Base-by-base conservation (phyloP, 1,284 basidiomycete genomes). In the Earliella scabrosa region DNA sequence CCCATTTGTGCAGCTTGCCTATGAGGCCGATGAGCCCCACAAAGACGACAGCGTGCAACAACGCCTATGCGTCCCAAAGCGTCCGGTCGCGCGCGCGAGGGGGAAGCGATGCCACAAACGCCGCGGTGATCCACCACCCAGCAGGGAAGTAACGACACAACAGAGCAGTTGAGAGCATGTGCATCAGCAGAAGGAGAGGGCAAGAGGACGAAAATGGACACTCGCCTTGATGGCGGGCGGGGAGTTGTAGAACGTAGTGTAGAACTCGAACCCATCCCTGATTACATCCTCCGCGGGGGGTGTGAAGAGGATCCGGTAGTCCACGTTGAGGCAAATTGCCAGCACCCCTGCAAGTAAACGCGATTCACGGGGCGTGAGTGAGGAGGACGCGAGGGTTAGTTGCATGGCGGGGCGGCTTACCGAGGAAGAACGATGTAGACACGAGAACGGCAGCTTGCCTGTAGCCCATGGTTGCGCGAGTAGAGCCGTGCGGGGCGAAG, bases 191-290 rank as follows among this genome's bases (percentile, higher is more conserved):
- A 10, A n/a, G 3, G 31, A 11, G 35, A 34, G 40, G 27, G 3
- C 14, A 8, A n/a, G n/a, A 20, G 40, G 41, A 34, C 26, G 18
- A 6, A 31, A 36, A 29, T 53, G 18, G 34, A 31, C 43, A 71
- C 80, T 49, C 58, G 90, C 92, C 83, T 93, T 93, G 74, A 95
- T 93, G 45, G 91, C 93, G 29, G 87, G 87, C 2, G 94, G 94
- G 1, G 94, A 86, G 73, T 93, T 93, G 75, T 85, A 95, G 78
- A 95, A 96, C 41, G 91, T 93, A 51, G 84, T 83, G 70, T 97
- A 97, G 75, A 95, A 95, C 66, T 87, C 84, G 68, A 92, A 87
- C 2, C 87, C 93, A 70, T 95, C 91, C 52, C 81, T 76, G 49
- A 90, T 70, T 26, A 83, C 78, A 57, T 87, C 79, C 0, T 88